A percentile compares a stretch with the other conserved stretches of the same genome.
Evolutionary conservation across 768 basidiomycete species (phyloP).

Genomic region (Tubosaeta sp.): DNA sequence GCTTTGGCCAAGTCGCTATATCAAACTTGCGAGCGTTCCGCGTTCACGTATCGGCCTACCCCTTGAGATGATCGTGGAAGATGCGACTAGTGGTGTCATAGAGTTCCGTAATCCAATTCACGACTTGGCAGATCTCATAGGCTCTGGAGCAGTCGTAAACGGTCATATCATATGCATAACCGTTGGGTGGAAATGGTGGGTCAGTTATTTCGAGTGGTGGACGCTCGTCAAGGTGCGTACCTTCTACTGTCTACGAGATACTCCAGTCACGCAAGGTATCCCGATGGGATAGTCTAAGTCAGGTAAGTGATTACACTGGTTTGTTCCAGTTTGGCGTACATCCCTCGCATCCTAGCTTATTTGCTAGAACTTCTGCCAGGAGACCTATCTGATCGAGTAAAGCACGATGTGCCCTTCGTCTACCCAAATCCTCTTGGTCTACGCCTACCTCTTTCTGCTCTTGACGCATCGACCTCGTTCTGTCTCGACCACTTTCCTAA

Average conservation of each 20-base stretch:
- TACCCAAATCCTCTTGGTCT: conserved; percentile 9
- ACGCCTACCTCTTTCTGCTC: conserved; percentile 6
- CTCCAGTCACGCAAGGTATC: background rate
- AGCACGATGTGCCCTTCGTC: background rate
- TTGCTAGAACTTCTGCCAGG: background rate
- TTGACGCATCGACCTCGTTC: conserved; percentile 9
- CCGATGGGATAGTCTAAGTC: conserved; percentile 6
- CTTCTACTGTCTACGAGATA: background rate
- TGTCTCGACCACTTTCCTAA: conserved; percentile 22
- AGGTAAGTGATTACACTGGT: conserved; percentile 21
- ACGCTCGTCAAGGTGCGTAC: conserved; percentile 21
- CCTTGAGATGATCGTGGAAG: conserved; percentile 34
- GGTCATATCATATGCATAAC: conserved; percentile 36
- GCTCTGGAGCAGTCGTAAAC: conserved; percentile 30
- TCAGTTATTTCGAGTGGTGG: conserved; percentile 36
- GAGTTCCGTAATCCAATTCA: conserved; percentile 41
- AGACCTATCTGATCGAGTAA: background rate
- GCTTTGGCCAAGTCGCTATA: conserved; percentile 42
- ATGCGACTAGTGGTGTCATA: conserved; percentile 35
- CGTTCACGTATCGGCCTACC: conserved; percentile 30
- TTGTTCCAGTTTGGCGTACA: background rate
- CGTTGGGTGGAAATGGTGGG: conserved; percentile 32
- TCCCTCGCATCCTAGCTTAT: background rate
- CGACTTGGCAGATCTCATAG: conserved; percentile 38
- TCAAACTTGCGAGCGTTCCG: conserved; percentile 23